Evolutionary conservation across 108 stramenopile genomes (phyloP), one percentile per base, ranked within the genome.

Genomic region (Discostella stelligeroides): DNA sequence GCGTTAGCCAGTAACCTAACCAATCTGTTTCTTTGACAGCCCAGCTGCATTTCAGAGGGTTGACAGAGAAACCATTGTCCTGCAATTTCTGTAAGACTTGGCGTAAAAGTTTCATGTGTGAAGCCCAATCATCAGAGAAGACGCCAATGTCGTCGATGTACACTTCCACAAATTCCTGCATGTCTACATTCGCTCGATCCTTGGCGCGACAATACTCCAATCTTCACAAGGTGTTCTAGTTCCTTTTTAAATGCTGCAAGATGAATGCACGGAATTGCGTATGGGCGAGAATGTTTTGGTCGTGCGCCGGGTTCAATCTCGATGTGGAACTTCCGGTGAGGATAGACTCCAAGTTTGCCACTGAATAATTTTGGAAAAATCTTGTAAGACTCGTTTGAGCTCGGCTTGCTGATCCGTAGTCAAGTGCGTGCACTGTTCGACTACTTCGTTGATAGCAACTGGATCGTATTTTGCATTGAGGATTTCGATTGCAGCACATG

Each of bases 121-220:
- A n/a, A 47, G 77, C 64, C 75, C 70, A 85, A 20, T 47, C 46
- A 20, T 40, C 56, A 4, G 64, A 62, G 34, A 81, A 75, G 2
- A 65, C 60, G 48, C 82, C 80, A 25, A 85, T 42, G 51, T 85
- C 82, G 60, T 88, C 84, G 41, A 85, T 65, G 55, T 82, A 88
- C 4, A 72, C 76, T 28, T 81, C 17, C 72, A 66, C 1, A 72
- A 27, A 4, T 64, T 42, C 54, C 47, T 1, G 79, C 69, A 2
- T 41, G 49, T 0, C 41, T 74, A 78, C 78, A 80, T 67, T 71
- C 64, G 18, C 47, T 54, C 57, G 15, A 34, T 15, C 63, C 60
- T 38, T 17, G 17, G 11, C 9, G 15, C 24, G 46, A 1, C 8
- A 80, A 29, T 14, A 79, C 72, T 13, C 66, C 78, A 50, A 64